Conservation (phyloP, 306 rosid species). For the Acmispon strigosus region DNA sequence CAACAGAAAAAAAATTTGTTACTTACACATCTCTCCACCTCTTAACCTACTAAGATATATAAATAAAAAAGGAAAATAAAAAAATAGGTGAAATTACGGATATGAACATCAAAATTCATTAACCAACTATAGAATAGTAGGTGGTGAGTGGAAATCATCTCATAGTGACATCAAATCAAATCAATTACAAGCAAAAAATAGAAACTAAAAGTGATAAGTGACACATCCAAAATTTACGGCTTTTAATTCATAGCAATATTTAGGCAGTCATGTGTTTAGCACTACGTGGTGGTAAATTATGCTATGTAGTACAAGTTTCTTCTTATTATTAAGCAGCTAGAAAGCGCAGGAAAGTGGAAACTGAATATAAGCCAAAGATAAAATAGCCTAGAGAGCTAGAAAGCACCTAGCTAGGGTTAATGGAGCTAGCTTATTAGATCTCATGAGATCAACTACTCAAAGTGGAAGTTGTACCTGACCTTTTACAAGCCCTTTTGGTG, state of each 20-base stretch:
- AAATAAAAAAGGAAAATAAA: too few relatives aligned
- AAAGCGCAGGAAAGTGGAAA: constrained; percentile 24
- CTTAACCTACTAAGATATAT: too few relatives aligned
- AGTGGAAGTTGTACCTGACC: constrained; percentile 25
- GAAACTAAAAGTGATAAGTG: constrained; percentile 4
- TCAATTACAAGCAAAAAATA: constrained; percentile 20
- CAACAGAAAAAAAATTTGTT: too few relatives aligned
- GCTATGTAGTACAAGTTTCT: constrained; percentile 1
- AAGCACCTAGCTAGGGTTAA: background rate
- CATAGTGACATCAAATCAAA: constrained; percentile 39
- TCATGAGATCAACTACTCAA: constrained; percentile 4
- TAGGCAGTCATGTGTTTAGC: constrained; percentile 2
- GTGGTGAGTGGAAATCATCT: background rate
- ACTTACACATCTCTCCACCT: too few relatives aligned
- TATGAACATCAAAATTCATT: too few relatives aligned
- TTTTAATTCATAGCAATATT: background rate
- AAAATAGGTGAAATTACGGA: too few relatives aligned
- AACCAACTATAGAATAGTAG: background rate
- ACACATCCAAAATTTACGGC: constrained; percentile 20
- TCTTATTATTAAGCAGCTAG: constrained; percentile 29
- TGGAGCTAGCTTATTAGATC: background rate
- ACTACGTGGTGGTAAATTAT: background rate
- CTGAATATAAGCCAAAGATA: constrained; percentile 18
- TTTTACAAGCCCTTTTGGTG: constrained; percentile 32
- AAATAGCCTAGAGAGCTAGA: constrained; percentile 14